Evolutionary conservation across 225 moss, liverwort and hornwort species (phyloP), one percentile per base, ranked within the genome.

Genomic region (Pseudisothecium myosuroides): DNA sequence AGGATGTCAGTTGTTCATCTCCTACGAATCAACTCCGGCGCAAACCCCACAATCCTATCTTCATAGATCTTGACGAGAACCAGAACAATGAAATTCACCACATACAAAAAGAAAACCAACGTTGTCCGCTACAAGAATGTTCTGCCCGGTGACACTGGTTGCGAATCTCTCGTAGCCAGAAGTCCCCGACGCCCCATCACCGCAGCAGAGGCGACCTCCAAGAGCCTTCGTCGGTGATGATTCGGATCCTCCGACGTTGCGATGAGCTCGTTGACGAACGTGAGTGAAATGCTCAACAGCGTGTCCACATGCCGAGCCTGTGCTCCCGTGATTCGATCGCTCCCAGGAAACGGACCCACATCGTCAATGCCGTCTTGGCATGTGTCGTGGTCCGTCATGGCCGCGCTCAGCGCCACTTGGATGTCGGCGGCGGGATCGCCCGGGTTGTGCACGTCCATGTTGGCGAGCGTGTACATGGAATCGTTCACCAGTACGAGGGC

Each of bases 281-380:
- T 93, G 34, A 95, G 91, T 11, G 92, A 76, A 43, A 95, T 95
- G 92, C 94, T 93, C 9, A 95, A 72, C 49, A 93, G 50, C 13
- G 80, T 86, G 83, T 93, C 89, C 28, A 95, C 92, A 76, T 84
- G 92, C 6, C 83, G 63, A 39, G 90, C 93, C 50, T 69, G 91
- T 7, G 41, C 54, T 16, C 93, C 93, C 23, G 90, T 82, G 65
- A 95, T 85, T 12, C 50, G 66, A 9, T 93, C 91, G 39, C 94
- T 93, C 32, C 94, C 93, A 4, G 50, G 76, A 55, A 92, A 93
- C 23, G 92, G 88, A 27, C 94, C 94, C 29, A 84, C 41, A 11
- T 95, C 94, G 59, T 91, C 83, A 41, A 95, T 91, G 27, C 94
- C 94, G 24, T 93, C 80, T 65, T 91, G 91, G 85, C 94, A 95